These are phyloP conservation scores for Decorospora gaudefroyi DNA, from an alignment of 2,329 filamentous ascomycete species.

Conservation along the genomic window DNA sequence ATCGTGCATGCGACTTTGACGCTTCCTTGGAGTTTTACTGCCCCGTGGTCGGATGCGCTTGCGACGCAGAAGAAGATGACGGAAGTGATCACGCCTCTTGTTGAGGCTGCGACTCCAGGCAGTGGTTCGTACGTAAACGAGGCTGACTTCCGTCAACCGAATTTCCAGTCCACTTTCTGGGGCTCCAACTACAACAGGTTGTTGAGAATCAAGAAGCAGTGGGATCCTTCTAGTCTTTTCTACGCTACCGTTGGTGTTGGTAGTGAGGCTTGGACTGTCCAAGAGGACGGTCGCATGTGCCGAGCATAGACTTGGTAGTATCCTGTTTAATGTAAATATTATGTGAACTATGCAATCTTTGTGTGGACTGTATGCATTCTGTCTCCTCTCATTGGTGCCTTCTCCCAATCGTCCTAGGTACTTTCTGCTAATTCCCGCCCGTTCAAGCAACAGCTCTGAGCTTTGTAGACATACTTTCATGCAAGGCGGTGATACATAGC, in stretches of 20 bases:
- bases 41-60: slow-evolving; percentile 23
- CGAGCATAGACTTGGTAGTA: slow-evolving; percentile 4
- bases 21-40: slow-evolving; percentile 27
- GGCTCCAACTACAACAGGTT: slow-evolving; percentile 33
- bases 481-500: too few relatives aligned
- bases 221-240: slow-evolving; percentile 38
- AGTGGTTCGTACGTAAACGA: slow-evolving; percentile 36
- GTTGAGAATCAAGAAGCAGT: slow-evolving; percentile 35
- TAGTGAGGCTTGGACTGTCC: slow-evolving; percentile 31
- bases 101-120: slow-evolving; percentile 25
- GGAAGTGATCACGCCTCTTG: slow-evolving; percentile 19
- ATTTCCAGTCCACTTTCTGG: slow-evolving; percentile 31
- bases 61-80: slow-evolving; percentile 26
- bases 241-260: slow-evolving; percentile 36
- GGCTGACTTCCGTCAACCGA: slow-evolving; percentile 28
- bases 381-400: too few relatives aligned
- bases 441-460: too few relatives aligned
- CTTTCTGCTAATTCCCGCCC: too few relatives aligned
- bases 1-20: slow-evolving; percentile 26
- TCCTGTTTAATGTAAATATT: background rate
- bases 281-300: slow-evolving; percentile 22
- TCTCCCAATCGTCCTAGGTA: too few relatives aligned
- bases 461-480: too few relatives aligned
- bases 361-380: too few relatives aligned
- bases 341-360: too few relatives aligned